Conservation (phyloP, 164 flowering plant genomes). For the Kalanchoe fedtschenkoi region DNA sequence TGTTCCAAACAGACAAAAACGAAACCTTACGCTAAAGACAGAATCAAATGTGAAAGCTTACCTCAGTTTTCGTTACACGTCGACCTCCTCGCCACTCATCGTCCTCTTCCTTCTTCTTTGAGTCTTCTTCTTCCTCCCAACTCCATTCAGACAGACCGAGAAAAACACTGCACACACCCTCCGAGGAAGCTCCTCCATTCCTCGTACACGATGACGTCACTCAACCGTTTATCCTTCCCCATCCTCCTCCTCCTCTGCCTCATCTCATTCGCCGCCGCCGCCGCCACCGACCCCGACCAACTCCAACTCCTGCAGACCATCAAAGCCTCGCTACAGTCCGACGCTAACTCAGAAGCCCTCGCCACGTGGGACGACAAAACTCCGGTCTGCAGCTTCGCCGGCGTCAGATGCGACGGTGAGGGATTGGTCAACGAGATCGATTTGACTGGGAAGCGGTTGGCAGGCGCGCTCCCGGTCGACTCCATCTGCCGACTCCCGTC, state of each 20-base stretch:
- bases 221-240: background rate
- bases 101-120: no score
- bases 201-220: background rate
- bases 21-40: no score
- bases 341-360: constrained; percentile 17
- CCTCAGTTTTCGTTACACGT: no score
- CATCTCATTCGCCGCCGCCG: no score
- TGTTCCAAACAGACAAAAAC: no score
- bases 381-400: constrained; percentile 40
- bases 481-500: constrained; percentile 36
- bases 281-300: constrained; percentile 18
- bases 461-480: constrained; percentile 41
- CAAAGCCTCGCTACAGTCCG: constrained; percentile 30
- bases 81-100: no score
- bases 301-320: constrained; percentile 28
- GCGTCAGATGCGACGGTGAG: constrained; percentile 36
- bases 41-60: no score
- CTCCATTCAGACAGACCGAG: no score
- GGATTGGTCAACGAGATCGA: constrained; percentile 31
- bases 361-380: constrained; percentile 26
- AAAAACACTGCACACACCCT: background rate
- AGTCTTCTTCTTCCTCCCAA: no score
- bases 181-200: background rate
- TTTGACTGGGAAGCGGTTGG: constrained; percentile 18
- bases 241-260: background rate